Base-by-base conservation (phyloP, 768 basidiomycete genomes). In the Lepiota brunneoincarnata region DNA sequence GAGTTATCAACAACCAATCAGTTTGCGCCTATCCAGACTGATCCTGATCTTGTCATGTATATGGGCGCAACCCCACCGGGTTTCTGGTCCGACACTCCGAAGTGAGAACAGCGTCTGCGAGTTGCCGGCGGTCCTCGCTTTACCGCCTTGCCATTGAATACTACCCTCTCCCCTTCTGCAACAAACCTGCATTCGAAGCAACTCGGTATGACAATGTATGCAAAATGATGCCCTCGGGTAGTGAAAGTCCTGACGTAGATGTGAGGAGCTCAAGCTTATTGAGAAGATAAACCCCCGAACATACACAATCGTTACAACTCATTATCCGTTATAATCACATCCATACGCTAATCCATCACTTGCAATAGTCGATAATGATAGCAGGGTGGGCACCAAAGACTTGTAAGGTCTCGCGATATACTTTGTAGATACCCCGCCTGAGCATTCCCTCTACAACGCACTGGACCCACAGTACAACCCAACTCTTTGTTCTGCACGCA, bases 241-340 rank as follows among this genome's bases (percentile, higher is more conserved):
- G 64, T 21, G 81, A 4, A 67, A 63, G 42, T 75, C 69, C 71
- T 2, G 56, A 71, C 42, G 70, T 76, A 31, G 61, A 68, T 6
- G 63, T 80, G 49, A 78, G 63, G 57, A 73, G 70, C 53, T 60
- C 83, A 63, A 72, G 36, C 83, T 78, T 67, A 69, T 83, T 48
- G 81, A 82, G 61, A 73, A 9, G 72, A 68, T 14, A 49, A 53
- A 35, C 74, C 80, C 21, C 63, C 82, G 57, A 83, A 83, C 56
- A 35, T 83, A 83, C 54, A 59, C 79, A 37, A 71, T 82, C 7
- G 75, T 77, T 18, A 66, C 74, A 38, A 80, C 74, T 10, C 81
- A 82, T 61, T 80, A 79, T 54, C n/a, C 82, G 83, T 57, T 82
- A 80, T 57, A 81, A 83, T 58, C 81, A 82, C 58, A 83, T 83